These are phyloP conservation scores for Zygotorulaspora mrakii DNA, from an alignment of 1,139 yeast species.

Conservation along the genomic window DNA sequence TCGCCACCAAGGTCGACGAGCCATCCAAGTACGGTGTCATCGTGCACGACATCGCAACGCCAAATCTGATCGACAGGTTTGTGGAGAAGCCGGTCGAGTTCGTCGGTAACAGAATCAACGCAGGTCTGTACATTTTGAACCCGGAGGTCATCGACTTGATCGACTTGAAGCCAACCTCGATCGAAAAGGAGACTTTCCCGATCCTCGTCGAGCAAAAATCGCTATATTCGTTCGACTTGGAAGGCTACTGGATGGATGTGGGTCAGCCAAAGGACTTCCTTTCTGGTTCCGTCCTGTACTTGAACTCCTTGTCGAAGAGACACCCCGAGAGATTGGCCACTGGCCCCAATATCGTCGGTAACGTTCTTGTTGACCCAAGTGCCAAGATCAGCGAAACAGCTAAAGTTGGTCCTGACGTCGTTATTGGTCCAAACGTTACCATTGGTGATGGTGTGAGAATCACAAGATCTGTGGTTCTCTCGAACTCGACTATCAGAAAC, in stretches of 20 bases:
- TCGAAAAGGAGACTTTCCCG: constrained; percentile 99
- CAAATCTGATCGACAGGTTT: constrained; percentile 93
- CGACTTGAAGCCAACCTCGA: constrained; percentile 97
- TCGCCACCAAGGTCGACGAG: constrained; percentile 98
- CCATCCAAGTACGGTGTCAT: constrained; percentile 99
- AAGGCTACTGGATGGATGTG: constrained; percentile 99
- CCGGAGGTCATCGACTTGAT: constrained; percentile 95
- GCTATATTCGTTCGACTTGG: constrained; percentile 92
- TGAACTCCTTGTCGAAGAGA: constrained; percentile 81
- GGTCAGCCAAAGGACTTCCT: constrained; percentile 99
- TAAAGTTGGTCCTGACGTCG: constrained; percentile 97
- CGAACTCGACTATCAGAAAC: constrained; percentile 88
- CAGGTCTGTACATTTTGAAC: constrained; percentile 94
- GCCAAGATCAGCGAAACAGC: constrained; percentile 92
- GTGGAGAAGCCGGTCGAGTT: constrained; percentile 99
- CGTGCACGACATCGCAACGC: constrained; percentile 90
- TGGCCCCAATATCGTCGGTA: constrained; percentile 78
- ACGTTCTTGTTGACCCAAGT: constrained; percentile 90
- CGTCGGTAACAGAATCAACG: constrained; percentile 96
- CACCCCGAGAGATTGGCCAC: constrained; percentile 63
- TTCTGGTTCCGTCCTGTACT: constrained; percentile 91
- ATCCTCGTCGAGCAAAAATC: constrained; percentile 82
- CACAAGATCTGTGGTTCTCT: constrained; percentile 88
- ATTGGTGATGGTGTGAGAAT: constrained; percentile 99
- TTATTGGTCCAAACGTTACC: constrained; percentile 93